Base-by-base conservation (phyloP, 371 early-diverging fungal genomes). In the Entomophthora muscae region DNA sequence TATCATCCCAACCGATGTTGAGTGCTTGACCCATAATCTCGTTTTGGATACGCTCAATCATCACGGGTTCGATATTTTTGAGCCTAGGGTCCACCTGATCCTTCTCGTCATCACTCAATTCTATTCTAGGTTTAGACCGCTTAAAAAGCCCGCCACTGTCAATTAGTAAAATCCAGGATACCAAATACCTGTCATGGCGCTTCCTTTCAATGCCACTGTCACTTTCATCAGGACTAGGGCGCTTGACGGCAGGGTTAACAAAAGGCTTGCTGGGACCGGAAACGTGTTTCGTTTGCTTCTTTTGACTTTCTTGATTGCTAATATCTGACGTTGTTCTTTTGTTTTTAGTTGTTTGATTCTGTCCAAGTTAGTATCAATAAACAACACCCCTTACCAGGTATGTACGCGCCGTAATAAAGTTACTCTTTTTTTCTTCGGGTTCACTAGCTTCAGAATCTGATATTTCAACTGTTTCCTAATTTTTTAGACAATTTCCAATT, bases 31-130 rank as follows among this genome's bases (percentile, higher is more conserved):
- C 75, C 74, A 84, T 79, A 53, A 83, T 81, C 71, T 73, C 64
- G 3, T 5, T 91, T 90, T 67, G 83, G 88, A 91, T 88, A 65
- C 78, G 77, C 67, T 91, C 86, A 26, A 88, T 68, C 87, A 91
- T 84, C 55, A 75, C 70, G 24, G 84, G 85, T 1, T 91, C 92
- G 28, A 91, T 78, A 66, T 88, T 87, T 57, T 73, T 71, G 23
- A 91, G 68, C n/a, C 88, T 74, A 53, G 84, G 85, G 63, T 81
- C 83, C 0, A 72, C 66, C 17, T 63, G 69, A 53, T 73, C 74
- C 3, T 67, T 70, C 42, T 42, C 42, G 42, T n/a, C 42, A 10
- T 42, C 17, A 17, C 42, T 42, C 42, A 42, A 42, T 17, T 17
- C 10, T 42, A 5, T 5, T 10, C 10, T 17, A 17, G 42, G 42